Base-by-base conservation (phyloP, 1,284 basidiomycete species). In the Phellinidium pouzarii region DNA sequence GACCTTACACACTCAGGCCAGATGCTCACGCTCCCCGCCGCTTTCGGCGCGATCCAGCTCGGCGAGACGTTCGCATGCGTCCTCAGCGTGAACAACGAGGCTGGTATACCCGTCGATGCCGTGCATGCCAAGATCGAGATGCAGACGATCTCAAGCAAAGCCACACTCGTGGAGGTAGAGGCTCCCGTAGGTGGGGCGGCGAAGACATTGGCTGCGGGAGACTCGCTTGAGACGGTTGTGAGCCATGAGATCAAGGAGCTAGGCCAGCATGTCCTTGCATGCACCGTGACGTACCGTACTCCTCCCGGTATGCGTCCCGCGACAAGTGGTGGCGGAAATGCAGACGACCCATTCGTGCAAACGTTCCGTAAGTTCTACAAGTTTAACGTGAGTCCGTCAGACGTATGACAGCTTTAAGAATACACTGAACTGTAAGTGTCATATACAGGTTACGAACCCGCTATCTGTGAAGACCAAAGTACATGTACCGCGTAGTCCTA, bases 401-500 rank as follows among this genome's bases (percentile, higher is more conserved):
- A n/a, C 1, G 37, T 22, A 2, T 31, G 17, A 23, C 6, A 41
- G 19, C 22, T 31, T 5, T 19, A 31, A 8, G 14, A 47, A 34
- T 47, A 52, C 44, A 46, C 27, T 51, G 31, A 48, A 37, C 36
- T 45, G 31, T 41, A 25, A 19, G 47, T 17, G 52, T 41, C 34
- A 20, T 54, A 44, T 46, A 12, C 59, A 92, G 89, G 88, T 91
- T 8, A 87, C 84, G 9, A 91, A 93, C 59, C 91, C 91, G 0
- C 70, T 94, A 4, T 88, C 88, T 0, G 91, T 94, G 57, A 93
- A 93, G 69, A 93, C 91, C 8, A 91, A 92, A 66, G 88, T 93
- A 0, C 87, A 94, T 63, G 64, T 72, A 1, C 78, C 87, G 0
- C 79, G 77, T 44, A 84, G 87, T 1, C 84, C 90, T 1, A 79